Base-by-base conservation (phyloP, 108 stramenopile genomes). In the Conticribra guillardii region DNA sequence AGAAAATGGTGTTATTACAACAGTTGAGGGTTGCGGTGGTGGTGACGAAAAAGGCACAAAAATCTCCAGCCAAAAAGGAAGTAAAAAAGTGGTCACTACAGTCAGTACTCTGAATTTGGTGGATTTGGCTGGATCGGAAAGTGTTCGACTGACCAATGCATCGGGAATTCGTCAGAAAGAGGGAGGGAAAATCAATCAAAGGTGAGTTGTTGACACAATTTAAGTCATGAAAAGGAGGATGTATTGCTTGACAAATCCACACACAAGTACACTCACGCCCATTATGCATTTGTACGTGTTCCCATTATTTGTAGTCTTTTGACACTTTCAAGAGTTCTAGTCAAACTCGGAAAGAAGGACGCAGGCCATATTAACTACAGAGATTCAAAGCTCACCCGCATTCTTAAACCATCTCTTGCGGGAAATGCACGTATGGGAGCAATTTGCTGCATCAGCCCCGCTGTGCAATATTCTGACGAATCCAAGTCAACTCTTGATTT, bases 301-400 rank as follows among this genome's bases (percentile, higher is more conserved):
- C 5, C n/a, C 19, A 28, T 5, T 23, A 16, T 30, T 32, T 67
- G 82, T 34, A 96, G 96, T 61, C 92, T 99, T 30, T 84, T 97
- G 58, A 96, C 98, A 5, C 94, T 99, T 28, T 98, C 98, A n/a
- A 97, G 96, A 69, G 99, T 99, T 21, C 96, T 99, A 67, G 84
- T 81, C 17, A 96, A 97, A 23, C 94, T 99, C 8, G 97, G 99
- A n/a, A 86, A 97, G 50, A 85, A 85, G 19, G 96, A 96, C 66
- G 87, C 90, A 32, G 69, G 70, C 4, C 98, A 99, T 68, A 90
- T 99, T 53, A 98, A 98, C 53, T 99, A 99, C 82, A 90, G 98
- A 17, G 99, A 99, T 83, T 96, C 94, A 14, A 99, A 99, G 79
- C 76, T 99, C 51, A 99, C 99, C 2, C 87, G 99, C 0, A 95